Percentiles rank a stretch among this genome's conserved stretches.
phyloP scores from a whole-genome alignment of 495 filamentous ascomycete genomes.

The Tetracladium setigerum region DNA sequence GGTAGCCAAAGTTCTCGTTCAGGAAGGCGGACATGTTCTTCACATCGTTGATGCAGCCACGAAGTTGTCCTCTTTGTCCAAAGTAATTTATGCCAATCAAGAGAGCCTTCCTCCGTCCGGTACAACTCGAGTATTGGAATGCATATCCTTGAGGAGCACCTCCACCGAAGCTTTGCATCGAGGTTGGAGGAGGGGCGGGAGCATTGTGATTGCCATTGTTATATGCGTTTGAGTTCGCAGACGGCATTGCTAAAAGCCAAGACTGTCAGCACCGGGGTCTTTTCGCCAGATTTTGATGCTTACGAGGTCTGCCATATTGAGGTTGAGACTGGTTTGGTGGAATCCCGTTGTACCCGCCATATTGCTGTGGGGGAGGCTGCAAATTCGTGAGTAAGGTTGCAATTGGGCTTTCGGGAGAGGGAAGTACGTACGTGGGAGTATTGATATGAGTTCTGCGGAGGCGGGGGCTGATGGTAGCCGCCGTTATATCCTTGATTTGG shows the following conservation, averaged over 20 bases:
- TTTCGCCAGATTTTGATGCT: neutral
- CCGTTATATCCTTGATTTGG: constrained; percentile 21
- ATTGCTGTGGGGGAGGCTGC: constrained; percentile 35
- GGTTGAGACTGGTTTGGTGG: constrained; percentile 27
- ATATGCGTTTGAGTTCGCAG: constrained; percentile 39
- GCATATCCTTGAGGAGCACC: constrained; percentile 70
- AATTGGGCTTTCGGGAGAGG: too few relatives aligned
- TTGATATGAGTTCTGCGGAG: constrained; percentile 15
- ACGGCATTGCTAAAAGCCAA: constrained; percentile 25
- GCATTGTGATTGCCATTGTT: constrained; percentile 39
- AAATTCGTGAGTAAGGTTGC: neutral
- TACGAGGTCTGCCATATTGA: constrained; percentile 22
- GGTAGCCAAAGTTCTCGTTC: constrained; percentile 82
- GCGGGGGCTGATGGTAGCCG: constrained; percentile 37
- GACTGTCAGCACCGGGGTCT: neutral
- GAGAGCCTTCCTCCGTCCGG: constrained; percentile 81
- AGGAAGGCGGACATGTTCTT: constrained; percentile 91
- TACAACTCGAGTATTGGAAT: constrained; percentile 87
- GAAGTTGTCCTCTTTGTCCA: constrained; percentile 76
- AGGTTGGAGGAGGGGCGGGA: constrained; percentile 48
- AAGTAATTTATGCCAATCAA: constrained; percentile 98
- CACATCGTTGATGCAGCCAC: constrained; percentile 95
- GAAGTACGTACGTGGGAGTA: constrained; percentile 12
- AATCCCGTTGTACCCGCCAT: constrained; percentile 30
- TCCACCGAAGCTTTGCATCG: constrained; percentile 59